Evolutionary conservation across 306 rosid species (phyloP), one percentile per base, ranked within the genome.

Genomic region (Quercus mongolica): DNA sequence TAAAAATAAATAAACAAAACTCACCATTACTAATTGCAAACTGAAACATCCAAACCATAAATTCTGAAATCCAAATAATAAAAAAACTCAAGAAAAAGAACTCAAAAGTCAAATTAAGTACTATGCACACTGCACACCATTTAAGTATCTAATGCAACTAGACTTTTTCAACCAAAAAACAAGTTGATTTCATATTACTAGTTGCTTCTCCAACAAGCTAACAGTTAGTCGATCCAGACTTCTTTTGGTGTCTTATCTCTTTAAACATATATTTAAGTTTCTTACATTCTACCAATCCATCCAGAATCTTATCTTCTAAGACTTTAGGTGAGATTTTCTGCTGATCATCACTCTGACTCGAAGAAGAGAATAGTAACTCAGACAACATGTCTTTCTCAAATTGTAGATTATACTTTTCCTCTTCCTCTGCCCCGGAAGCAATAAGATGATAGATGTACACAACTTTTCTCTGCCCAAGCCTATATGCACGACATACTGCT

Each of bases 401-500:
- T 80, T 92, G 89, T 20, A 88, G 64, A 19, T 67, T 2, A 59
- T 83, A 81, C 51, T 90, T 92, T 0, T 84, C 72, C 73, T 83
- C 89, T 63, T 92, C 97, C 75, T 69, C 83, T 59, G 97, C 78
- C 73, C 92, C 90, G 0, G 76, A 74, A 1, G 92, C 78, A 51
- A 92, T 83, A 4, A 92, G 88, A 62, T 85, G 91, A 74, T 92
- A 92, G 7, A 85, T 78, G 59, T 77, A 80, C 17, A 92, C 97
- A 33, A 83, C 7, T 54, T 83, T 87, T 69, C 73, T 73, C 83
- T 92, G 94, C 11, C 97, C 97, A 9, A 88, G 80, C 52, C 94
- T 73, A 73, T 87, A 88, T 8, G 97, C 94, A 1, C 97, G 90
- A 3, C 86, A 83, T 28, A 90, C 81, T 0, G 94, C 97, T 76